Evolutionary conservation across 768 basidiomycete genomes (phyloP).

Genomic region (Calocybe cyanea): DNA sequence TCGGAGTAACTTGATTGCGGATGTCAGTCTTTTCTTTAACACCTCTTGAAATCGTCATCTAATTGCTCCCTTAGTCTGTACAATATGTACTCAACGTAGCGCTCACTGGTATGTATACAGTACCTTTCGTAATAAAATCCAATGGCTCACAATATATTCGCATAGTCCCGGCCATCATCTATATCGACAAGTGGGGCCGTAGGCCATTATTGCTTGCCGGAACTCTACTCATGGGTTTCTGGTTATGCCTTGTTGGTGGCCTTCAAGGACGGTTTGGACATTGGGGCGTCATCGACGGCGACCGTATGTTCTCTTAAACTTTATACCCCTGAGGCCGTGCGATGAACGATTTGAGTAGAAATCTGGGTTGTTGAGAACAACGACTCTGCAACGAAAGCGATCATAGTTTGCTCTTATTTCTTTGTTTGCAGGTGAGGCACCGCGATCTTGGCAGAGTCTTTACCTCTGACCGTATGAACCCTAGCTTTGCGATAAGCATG

Average conservation of each 20-base stretch:
- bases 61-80: slow-evolving; percentile 45
- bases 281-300: slow-evolving; percentile 48
- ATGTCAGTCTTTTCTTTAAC: slow-evolving; percentile 24
- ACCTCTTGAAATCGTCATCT: background rate
- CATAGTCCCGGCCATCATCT: slow-evolving; percentile 52
- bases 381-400: slow-evolving; percentile 54
- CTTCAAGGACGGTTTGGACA: slow-evolving; percentile 64
- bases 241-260: slow-evolving; percentile 73
- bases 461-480: background rate
- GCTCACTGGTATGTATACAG: no score
- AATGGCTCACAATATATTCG: slow-evolving; percentile 27
- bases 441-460: background rate
- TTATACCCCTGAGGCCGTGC: background rate
- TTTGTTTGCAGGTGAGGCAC: slow-evolving; percentile 54
- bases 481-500: slow-evolving; percentile 65
- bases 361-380: slow-evolving; percentile 57
- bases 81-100: slow-evolving; percentile 56
- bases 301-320: slow-evolving; percentile 8
- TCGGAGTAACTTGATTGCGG: slow-evolving; percentile 71
- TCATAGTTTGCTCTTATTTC: slow-evolving; percentile 76
- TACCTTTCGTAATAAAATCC: no score
- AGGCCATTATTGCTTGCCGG: slow-evolving; percentile 70
- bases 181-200: slow-evolving; percentile 77
- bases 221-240: slow-evolving; percentile 69
- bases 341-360: slow-evolving; percentile 7